Base-by-base conservation (phyloP, 1,284 basidiomycete genomes). In the Ceratobasidium sp. region DNA sequence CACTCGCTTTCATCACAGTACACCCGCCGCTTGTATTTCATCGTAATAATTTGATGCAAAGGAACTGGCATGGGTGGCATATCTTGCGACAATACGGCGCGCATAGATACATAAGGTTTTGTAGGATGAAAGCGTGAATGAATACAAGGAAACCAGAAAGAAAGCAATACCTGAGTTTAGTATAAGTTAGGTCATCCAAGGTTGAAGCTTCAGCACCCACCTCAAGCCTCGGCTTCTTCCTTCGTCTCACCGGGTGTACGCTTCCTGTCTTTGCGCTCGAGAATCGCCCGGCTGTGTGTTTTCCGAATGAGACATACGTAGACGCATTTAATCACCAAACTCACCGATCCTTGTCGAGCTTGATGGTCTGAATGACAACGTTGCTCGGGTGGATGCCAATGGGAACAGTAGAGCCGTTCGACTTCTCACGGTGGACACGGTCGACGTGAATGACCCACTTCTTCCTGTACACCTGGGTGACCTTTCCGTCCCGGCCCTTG, bases 391-490 rank as follows among this genome's bases (percentile, higher is more conserved):
- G 90, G 76, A 99, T 88, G 75, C 95, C 95, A 76, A 98, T 94
- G 76, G 92, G 90, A 70, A 90, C 87, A 70, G 95, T 90, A 72
- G 95, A 90, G 74, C 97, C 97, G 79, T 97, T 98, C 75, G 93
- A 93, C 84, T 99, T 99, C 84, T 99, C 97, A 74, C 95, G 88
- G 78, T 91, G 89, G 72, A 99, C 95, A 79, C 95, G 93, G 81
- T 99, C 97, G 77, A 99, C 91, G 83, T 98, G 91, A 80, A 99
- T 91, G 70, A 98, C 93, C 92, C 93, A 98, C 82, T 98, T 98
- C 90, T 98, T 98, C 79, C 96, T 91, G 88, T 98, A 98, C 73
- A 98, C 95, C 81, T 95, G 93, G 72, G 90, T 92, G 74, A 95
- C 87, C 83, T 97, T 96, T 78, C 97, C 97, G 85, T 99, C 97